phyloP scores from a whole-genome alignment of 768 basidiomycete genomes.

The Ramaria sp. region DNA sequence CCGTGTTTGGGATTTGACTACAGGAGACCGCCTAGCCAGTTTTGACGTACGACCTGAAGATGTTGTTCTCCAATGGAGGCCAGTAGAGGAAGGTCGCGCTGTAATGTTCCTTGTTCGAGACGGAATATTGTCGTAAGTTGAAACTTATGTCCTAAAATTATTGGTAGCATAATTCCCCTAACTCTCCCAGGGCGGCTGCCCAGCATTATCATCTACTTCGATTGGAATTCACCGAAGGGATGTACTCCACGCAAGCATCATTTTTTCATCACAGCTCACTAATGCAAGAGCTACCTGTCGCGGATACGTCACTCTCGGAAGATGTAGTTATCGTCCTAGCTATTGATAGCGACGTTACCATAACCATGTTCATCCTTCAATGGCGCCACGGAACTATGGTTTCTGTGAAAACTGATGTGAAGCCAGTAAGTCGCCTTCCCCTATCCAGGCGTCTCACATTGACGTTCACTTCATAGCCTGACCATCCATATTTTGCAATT shows the following conservation, averaged over 20 bases:
- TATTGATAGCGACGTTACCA: constrained; percentile 1
- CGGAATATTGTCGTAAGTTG: constrained; percentile 1
- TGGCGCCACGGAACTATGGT: constrained; percentile 9
- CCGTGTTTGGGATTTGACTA: constrained; percentile 4
- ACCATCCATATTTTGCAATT: constrained; percentile 7
- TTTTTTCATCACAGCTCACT: constrained; percentile 9
- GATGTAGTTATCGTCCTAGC: constrained; percentile 5
- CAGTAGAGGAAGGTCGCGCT: constrained; percentile 8
- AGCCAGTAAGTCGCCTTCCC: neutral
- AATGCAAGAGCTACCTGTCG: constrained; percentile 7
- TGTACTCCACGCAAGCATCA: neutral
- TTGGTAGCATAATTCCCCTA: neutral
- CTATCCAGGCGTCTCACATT: neutral
- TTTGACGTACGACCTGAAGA: constrained; percentile 8
- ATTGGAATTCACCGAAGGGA: constrained; percentile 1
- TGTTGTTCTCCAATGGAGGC: constrained; percentile 6
- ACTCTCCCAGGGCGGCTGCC: neutral
- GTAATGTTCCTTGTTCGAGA: constrained; percentile 8
- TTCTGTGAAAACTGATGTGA: constrained; percentile 5
- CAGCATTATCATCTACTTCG: constrained; percentile 7
- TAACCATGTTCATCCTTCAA: constrained; percentile 7
- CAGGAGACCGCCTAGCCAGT: neutral
- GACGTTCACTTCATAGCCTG: neutral
- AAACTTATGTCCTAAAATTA: neutral
- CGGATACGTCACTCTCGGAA: constrained; percentile 8